These are phyloP conservation scores for Claviceps sp. DNA, from an alignment of 2,329 filamentous ascomycete species.

Conservation along the genomic window DNA sequence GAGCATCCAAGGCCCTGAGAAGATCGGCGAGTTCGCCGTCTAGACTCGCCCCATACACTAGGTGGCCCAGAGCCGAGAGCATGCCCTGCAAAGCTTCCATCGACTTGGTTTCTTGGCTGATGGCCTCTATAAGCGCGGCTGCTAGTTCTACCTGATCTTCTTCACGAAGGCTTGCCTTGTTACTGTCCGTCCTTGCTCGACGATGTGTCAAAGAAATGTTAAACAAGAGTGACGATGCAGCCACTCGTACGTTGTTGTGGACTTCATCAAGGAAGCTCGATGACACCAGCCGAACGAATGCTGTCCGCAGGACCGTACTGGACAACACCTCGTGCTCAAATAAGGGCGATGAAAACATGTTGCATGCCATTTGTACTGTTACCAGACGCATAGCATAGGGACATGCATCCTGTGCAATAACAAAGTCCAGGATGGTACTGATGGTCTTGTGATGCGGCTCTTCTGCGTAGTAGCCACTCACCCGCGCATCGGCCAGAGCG, in stretches of 20 bases:
- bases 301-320: conserved; percentile 35
- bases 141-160: conserved; percentile 68
- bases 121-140: conserved; percentile 67
- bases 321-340: conserved; percentile 52
- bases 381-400: conserved; percentile 78
- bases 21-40: conserved; percentile 70
- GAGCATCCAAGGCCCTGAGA: conserved; percentile 64
- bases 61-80: conserved; percentile 59
- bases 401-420: conserved; percentile 42
- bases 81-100: conserved; percentile 64
- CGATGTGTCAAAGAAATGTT: conserved; percentile 66
- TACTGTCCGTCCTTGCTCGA: conserved; percentile 43
- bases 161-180: conserved; percentile 47
- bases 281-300: conserved; percentile 57
- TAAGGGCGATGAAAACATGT: conserved; percentile 65
- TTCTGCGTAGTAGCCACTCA: conserved; percentile 73
- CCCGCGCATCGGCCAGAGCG: conserved; percentile 60
- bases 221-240: conserved; percentile 70
- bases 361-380: conserved; percentile 70
- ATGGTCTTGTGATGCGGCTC: conserved; percentile 54
- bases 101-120: conserved; percentile 44
- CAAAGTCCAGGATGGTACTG: conserved; percentile 42
- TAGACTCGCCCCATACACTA: conserved; percentile 56
- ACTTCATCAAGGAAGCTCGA: conserved; percentile 66
- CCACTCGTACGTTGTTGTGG: conserved; percentile 62